phyloP scores from a whole-genome alignment of 2,329 filamentous ascomycete species.

The Penicillium sp. region DNA sequence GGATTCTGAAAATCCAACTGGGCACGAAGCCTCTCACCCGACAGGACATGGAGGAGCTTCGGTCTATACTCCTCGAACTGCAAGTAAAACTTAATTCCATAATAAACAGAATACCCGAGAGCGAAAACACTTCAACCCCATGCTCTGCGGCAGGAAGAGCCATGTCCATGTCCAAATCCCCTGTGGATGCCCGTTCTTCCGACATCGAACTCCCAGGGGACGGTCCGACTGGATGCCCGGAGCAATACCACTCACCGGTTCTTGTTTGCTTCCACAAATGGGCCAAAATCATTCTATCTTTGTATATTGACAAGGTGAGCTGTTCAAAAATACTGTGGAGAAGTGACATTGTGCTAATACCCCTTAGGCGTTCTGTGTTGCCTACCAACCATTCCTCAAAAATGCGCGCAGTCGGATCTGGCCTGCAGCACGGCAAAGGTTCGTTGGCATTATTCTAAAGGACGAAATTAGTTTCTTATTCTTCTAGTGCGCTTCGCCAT shows the following conservation, averaged over 20 bases:
- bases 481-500: conserved; percentile 44
- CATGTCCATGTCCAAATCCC: conserved; percentile 31
- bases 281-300: conserved; percentile 46
- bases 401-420: conserved; percentile 51
- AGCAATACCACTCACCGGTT: conserved; percentile 47
- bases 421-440: conserved; percentile 49
- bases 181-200: conserved; percentile 24
- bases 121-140: conserved; percentile 22
- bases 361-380: conserved; percentile 46
- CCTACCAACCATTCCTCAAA: conserved; percentile 52
- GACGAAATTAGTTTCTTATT: conserved; percentile 8
- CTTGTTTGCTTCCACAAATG: conserved; percentile 50
- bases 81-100: conserved; percentile 45
- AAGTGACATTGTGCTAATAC: background rate
- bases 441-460: background rate
- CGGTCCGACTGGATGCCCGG: conserved; percentile 37
- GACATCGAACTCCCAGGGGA: conserved; percentile 39
- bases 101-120: conserved; percentile 45
- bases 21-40: conserved; percentile 47
- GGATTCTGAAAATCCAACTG: conserved; percentile 47
- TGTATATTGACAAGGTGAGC: conserved; percentile 47
- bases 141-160: conserved; percentile 23
- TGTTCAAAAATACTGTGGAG: background rate
- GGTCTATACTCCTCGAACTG: conserved; percentile 43
- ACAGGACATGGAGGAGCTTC: conserved; percentile 47